phyloP scores from a whole-genome alignment of 2,329 filamentous ascomycete species.

The Exophiala alcalophila region DNA sequence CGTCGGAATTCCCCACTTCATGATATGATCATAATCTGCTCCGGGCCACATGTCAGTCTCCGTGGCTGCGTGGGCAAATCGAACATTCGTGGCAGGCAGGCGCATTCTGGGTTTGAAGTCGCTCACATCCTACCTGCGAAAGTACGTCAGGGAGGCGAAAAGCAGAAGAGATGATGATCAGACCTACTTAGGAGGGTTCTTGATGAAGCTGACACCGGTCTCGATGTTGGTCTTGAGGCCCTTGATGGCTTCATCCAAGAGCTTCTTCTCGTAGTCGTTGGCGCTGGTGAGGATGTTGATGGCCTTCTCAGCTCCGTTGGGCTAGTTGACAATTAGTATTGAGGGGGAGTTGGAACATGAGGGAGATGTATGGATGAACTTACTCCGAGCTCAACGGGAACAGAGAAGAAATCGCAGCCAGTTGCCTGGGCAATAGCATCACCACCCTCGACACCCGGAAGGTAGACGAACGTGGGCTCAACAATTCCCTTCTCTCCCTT shows the following conservation, averaged over 20 bases:
- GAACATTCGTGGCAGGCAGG: conserved; percentile 19
- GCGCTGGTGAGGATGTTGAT: conserved; percentile 73
- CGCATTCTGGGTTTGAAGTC: conserved; percentile 27
- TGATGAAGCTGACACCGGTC: conserved; percentile 87
- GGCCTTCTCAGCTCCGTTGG: conserved; percentile 80
- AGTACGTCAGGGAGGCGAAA: conserved; percentile 28
- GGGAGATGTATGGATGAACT: conserved; percentile 40
- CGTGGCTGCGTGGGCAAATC: conserved; percentile 9
- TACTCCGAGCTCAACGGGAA: conserved; percentile 93
- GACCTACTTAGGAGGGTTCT: conserved; percentile 63
- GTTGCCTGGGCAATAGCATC: conserved; percentile 80
- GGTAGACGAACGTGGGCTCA: conserved; percentile 94
- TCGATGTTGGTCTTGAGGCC: conserved; percentile 89
- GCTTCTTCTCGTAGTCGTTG: conserved; percentile 83
- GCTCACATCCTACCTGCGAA: conserved; percentile 26
- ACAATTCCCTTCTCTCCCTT: conserved; percentile 90
- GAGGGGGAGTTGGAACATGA: conserved; percentile 9
- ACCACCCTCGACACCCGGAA: conserved; percentile 83
- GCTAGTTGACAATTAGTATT: conserved; percentile 50
- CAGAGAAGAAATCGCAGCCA: conserved; percentile 91
- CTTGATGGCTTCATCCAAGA: conserved; percentile 70
- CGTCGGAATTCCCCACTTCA: conserved; percentile 6
- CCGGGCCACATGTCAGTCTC: conserved; percentile 22
- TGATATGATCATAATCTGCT: conserved; percentile 24
- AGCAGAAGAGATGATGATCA: conserved; percentile 13